Percentiles rank a stretch among this genome's conserved stretches.
phyloP scores from a whole-genome alignment of 176 grass and related monocot genomes.

The Panicum miliaceum region DNA sequence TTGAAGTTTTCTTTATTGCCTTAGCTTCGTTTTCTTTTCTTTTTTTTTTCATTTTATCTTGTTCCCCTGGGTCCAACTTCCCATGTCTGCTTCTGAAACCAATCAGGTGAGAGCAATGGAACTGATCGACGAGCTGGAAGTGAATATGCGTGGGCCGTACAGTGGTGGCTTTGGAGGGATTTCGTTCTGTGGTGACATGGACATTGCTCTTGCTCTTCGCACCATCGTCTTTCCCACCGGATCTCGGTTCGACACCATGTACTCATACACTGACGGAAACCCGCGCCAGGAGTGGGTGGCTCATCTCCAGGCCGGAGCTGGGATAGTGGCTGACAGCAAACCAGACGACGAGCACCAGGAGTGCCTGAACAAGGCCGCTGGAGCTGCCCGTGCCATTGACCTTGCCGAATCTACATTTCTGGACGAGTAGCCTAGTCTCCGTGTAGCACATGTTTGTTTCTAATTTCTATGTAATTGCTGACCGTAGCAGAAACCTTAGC shows the following conservation, averaged over 20 bases:
- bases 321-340: slow-evolving; percentile 80
- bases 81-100: background rate
- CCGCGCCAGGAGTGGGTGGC: slow-evolving; percentile 75
- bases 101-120: slow-evolving; percentile 94
- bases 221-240: slow-evolving; percentile 71
- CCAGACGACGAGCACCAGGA: slow-evolving; percentile 77
- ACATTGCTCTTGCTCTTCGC: slow-evolving; percentile 74
- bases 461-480: background rate
- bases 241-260: slow-evolving; percentile 63
- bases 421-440: slow-evolving; percentile 17
- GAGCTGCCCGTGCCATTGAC: slow-evolving; percentile 69
- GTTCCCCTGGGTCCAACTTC: background rate
- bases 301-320: slow-evolving; percentile 74
- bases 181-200: slow-evolving; percentile 81
- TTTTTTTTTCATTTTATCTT: background rate
- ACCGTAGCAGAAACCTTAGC: background rate
- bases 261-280: slow-evolving; percentile 44
- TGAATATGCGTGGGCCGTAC: slow-evolving; percentile 71
- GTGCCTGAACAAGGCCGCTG: slow-evolving; percentile 81
- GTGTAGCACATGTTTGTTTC: background rate
- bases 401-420: slow-evolving; percentile 79
- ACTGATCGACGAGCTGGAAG: slow-evolving; percentile 78
- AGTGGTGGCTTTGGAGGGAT: slow-evolving; percentile 82
- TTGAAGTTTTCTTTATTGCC: background rate
- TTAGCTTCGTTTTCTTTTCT: background rate